phyloP scores from a whole-genome alignment of 441 rosid genomes.

The Euphorbia schlechtendalii region DNA sequence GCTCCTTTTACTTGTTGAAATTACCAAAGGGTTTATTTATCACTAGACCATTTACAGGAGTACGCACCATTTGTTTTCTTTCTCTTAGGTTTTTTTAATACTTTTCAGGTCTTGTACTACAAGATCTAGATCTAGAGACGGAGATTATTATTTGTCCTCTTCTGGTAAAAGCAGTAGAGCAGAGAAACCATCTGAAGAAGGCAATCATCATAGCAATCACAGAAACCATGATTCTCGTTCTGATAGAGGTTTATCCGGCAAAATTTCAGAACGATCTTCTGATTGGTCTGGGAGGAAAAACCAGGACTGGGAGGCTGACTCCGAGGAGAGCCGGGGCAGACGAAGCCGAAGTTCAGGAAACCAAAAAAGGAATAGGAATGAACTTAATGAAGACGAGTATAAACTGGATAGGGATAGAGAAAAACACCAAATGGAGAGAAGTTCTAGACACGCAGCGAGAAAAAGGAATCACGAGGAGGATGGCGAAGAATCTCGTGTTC shows the following conservation, averaged over 20 bases:
- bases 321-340: constrained; percentile 22
- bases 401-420: constrained; percentile 22
- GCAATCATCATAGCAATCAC: constrained; percentile 20
- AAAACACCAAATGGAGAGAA: constrained; percentile 11
- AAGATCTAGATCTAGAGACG: constrained; percentile 51
- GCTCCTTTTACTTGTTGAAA: background rate
- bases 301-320: constrained; percentile 27
- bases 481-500: constrained; percentile 19
- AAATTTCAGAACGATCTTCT: constrained; percentile 28
- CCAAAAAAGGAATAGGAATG: constrained; percentile 13
- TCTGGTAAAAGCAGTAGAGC: constrained; percentile 29
- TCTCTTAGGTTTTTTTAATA: constrained; percentile 18
- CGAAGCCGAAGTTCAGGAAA: constrained; percentile 22
- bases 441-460: constrained; percentile 26
- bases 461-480: constrained; percentile 20
- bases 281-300: constrained; percentile 13
- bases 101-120: constrained; percentile 37
- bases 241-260: constrained; percentile 34
- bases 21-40: background rate
- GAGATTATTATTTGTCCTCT: constrained; percentile 17
- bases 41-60: background rate
- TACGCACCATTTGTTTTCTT: constrained; percentile 1
- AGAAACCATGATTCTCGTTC: constrained; percentile 26
- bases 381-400: constrained; percentile 20
- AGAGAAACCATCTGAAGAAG: constrained; percentile 20